Evolutionary conservation across 148 eudicot species (phyloP).

Genomic region (Beta vulgaris): DNA sequence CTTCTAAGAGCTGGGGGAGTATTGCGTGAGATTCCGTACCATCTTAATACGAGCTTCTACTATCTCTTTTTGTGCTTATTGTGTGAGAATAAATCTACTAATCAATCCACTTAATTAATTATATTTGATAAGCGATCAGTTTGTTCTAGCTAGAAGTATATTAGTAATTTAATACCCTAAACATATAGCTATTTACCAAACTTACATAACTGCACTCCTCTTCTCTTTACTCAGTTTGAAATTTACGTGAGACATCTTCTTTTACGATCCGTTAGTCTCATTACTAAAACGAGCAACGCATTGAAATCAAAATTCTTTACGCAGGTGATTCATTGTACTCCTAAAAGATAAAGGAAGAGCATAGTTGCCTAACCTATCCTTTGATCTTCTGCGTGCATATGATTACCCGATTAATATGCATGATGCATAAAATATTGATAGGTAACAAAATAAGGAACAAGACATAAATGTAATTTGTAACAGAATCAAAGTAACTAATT

Average conservation of each 20-base stretch:
- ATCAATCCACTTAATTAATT: too few relatives aligned
- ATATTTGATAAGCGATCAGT: too few relatives aligned
- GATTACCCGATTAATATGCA: not conserved
- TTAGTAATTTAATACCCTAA: not conserved
- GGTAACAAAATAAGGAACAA: slow-evolving; percentile 6
- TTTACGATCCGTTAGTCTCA: not conserved
- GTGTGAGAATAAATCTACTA: too few relatives aligned
- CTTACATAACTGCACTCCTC: not conserved
- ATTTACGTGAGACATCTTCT: not conserved
- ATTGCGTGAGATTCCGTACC: too few relatives aligned
- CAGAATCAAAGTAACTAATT: not conserved
- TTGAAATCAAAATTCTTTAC: not conserved
- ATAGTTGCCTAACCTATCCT: not conserved
- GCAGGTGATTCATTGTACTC: not conserved
- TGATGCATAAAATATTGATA: not conserved
- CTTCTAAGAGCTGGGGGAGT: too few relatives aligned
- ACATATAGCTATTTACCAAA: not conserved
- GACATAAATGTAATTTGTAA: slow-evolving; percentile 1
- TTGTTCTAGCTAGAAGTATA: not conserved
- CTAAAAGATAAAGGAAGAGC: not conserved
- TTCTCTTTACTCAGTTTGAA: not conserved
- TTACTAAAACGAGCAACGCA: not conserved
- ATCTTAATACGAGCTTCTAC: too few relatives aligned
- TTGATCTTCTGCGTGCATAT: not conserved
- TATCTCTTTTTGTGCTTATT: too few relatives aligned